Conservation (phyloP, 768 basidiomycete genomes). For the Termitomyces sp. region DNA sequence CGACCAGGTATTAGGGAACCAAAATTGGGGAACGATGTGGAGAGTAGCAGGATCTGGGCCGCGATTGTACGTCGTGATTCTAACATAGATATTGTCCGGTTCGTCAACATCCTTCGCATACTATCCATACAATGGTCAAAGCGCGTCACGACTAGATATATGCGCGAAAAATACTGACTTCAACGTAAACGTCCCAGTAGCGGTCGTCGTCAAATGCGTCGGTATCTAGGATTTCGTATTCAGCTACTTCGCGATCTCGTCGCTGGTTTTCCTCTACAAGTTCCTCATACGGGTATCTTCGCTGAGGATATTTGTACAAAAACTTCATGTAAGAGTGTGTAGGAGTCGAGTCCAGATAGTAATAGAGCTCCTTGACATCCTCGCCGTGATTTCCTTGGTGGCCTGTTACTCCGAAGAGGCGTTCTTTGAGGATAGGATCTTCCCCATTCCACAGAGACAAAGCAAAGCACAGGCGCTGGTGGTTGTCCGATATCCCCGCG, state of each 20-base stretch:
- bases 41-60: constrained; percentile 93
- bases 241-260: constrained; percentile 79
- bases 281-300: constrained; percentile 89
- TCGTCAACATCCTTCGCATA: constrained; percentile 97
- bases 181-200: constrained; percentile 99
- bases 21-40: constrained; percentile 93
- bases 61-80: constrained; percentile 95
- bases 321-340: constrained; percentile 99
- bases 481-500: constrained; percentile 96
- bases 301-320: constrained; percentile 97
- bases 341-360: constrained; percentile 97
- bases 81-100: constrained; percentile 83
- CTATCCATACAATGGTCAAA: constrained; percentile 34
- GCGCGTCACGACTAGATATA: background rate
- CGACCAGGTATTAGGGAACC: constrained; percentile 99
- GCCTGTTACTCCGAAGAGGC: constrained; percentile 93
- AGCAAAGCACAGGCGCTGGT: constrained; percentile 88
- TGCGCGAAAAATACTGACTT: constrained; percentile 52
- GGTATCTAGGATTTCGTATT: constrained; percentile 93
- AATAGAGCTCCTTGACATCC: constrained; percentile 98
- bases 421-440: constrained; percentile 95
- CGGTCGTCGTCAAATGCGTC: constrained; percentile 88
- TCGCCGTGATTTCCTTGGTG: constrained; percentile 99
- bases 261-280: constrained; percentile 83
- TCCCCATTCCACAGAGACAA: constrained; percentile 93